These are phyloP conservation scores for Globisporangium acanthophoron DNA, from an alignment of 352 stramenopile genomes.

Conservation along the genomic window DNA sequence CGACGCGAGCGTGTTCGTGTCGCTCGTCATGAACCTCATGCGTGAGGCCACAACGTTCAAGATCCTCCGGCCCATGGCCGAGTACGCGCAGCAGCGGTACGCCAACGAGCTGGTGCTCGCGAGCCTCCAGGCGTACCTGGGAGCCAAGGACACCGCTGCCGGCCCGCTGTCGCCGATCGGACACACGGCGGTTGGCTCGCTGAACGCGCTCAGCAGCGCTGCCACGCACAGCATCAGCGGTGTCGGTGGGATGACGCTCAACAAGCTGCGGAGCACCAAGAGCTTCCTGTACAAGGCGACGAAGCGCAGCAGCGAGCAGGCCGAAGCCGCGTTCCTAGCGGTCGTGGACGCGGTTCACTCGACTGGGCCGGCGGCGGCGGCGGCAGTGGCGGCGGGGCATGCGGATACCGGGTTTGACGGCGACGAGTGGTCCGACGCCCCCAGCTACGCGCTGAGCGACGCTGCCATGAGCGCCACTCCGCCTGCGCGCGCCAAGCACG, in stretches of 20 bases:
- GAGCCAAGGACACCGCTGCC: constrained; percentile 17
- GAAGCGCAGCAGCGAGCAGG: constrained; percentile 55
- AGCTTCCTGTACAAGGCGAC: constrained; percentile 69
- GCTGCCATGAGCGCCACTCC: constrained; percentile 2
- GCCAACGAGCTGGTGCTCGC: constrained; percentile 60
- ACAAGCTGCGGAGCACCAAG: constrained; percentile 53
- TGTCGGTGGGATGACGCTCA: constrained; percentile 30
- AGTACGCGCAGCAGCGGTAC: constrained; percentile 66
- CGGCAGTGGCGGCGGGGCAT: constrained; percentile 10
- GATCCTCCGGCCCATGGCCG: constrained; percentile 55
- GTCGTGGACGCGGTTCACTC: constrained; percentile 57
- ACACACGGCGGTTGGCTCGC: constrained; percentile 8
- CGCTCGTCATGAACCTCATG: constrained; percentile 58
- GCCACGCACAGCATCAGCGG: neutral
- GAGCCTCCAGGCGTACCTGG: constrained; percentile 25
- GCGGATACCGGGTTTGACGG: constrained; percentile 38
- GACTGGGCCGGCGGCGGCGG: constrained; percentile 30
- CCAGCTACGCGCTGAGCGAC: constrained; percentile 24
- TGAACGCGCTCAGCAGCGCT: neutral
- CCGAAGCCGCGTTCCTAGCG: constrained; percentile 66
- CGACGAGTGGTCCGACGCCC: constrained; percentile 50
- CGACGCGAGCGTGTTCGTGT: constrained; percentile 57
- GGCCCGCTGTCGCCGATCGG: constrained; percentile 10
- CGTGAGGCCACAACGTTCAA: constrained; percentile 61
- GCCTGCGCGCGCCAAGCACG: constrained; percentile 11